Conservation (phyloP, 495 filamentous ascomycete genomes). For the Aspergillus diversus region DNA sequence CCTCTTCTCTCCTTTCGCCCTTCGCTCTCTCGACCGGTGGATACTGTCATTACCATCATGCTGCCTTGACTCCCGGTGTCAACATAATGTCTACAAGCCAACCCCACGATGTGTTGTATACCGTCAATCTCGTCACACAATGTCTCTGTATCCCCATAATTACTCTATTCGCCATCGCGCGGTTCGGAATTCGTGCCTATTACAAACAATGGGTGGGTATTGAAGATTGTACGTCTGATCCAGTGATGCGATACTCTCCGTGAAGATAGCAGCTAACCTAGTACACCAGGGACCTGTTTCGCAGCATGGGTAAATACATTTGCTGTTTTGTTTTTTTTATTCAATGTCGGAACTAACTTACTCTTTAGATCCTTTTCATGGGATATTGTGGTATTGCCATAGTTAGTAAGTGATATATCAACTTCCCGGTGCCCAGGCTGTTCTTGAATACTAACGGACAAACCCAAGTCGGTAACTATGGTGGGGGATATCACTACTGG, state of each 20-base stretch:
- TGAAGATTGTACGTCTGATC: slow-evolving; percentile 45
- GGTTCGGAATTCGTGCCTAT: slow-evolving; percentile 40
- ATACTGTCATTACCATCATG: background rate
- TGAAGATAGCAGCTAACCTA: slow-evolving; percentile 16
- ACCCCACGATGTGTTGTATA: slow-evolving; percentile 40
- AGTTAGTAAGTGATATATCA: slow-evolving; percentile 30
- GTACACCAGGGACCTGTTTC: slow-evolving; percentile 32
- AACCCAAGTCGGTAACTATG: slow-evolving; percentile 38
- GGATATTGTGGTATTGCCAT: slow-evolving; percentile 43
- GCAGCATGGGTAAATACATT: slow-evolving; percentile 39
- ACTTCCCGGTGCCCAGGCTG: background rate
- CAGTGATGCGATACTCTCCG: background rate
- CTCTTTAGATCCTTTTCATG: slow-evolving; percentile 38
- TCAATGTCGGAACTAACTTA: background rate
- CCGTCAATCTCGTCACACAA: slow-evolving; percentile 48
- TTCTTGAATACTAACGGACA: slow-evolving; percentile 6
- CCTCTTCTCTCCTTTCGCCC: background rate
- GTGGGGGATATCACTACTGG: slow-evolving; percentile 39
- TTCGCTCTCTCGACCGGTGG: background rate
- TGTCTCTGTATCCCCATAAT: slow-evolving; percentile 49
- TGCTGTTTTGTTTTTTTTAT: too few relatives aligned
- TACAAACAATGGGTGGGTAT: slow-evolving; percentile 39
- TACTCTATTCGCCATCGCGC: slow-evolving; percentile 40
- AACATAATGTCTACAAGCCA: slow-evolving; percentile 33
- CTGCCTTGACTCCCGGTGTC: background rate